phyloP scores from a whole-genome alignment of 108 stramenopile species.

The Skeletonema menzelii region DNA sequence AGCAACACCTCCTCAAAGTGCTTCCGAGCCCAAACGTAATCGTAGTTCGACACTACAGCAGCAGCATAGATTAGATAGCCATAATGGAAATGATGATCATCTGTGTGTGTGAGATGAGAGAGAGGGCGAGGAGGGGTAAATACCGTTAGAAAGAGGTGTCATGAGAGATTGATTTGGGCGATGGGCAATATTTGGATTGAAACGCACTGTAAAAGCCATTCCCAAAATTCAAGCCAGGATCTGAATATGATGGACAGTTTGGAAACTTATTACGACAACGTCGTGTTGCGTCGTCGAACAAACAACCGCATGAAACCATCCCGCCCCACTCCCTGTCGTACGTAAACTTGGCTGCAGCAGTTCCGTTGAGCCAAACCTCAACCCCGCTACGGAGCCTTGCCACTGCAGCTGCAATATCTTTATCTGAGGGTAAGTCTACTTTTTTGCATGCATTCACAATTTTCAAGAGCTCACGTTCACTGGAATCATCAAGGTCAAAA shows the following conservation, averaged over 20 bases:
- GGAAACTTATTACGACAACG: constrained; percentile 74
- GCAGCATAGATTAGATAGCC: constrained; percentile 95
- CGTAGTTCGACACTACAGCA: constrained; percentile 82
- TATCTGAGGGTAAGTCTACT: constrained; percentile 46
- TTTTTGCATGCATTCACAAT: constrained; percentile 52
- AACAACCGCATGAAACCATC: constrained; percentile 89
- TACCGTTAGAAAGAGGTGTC: not conserved
- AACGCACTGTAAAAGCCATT: constrained; percentile 87
- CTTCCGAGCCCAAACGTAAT: constrained; percentile 79
- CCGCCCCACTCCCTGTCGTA: constrained; percentile 93
- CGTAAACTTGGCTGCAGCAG: constrained; percentile 76
- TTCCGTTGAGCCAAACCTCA: constrained; percentile 92
- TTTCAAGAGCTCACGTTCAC: constrained; percentile 21
- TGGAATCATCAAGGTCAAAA: constrained; percentile 4
- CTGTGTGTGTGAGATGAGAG: constrained; percentile 37
- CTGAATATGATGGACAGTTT: constrained; percentile 83
- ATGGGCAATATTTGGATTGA: not conserved
- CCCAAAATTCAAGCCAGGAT: constrained; percentile 91
- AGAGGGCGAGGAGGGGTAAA: not conserved
- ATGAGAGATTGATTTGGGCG: not conserved
- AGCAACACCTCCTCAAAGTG: constrained; percentile 81
- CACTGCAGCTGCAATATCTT: constrained; percentile 54
- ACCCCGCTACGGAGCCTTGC: constrained; percentile 57
- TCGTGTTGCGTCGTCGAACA: constrained; percentile 34
- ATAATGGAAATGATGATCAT: constrained; percentile 95